These are phyloP conservation scores for Pyrenophora seminiperda DNA, from an alignment of 2,329 filamentous ascomycete genomes.

Conservation along the genomic window DNA sequence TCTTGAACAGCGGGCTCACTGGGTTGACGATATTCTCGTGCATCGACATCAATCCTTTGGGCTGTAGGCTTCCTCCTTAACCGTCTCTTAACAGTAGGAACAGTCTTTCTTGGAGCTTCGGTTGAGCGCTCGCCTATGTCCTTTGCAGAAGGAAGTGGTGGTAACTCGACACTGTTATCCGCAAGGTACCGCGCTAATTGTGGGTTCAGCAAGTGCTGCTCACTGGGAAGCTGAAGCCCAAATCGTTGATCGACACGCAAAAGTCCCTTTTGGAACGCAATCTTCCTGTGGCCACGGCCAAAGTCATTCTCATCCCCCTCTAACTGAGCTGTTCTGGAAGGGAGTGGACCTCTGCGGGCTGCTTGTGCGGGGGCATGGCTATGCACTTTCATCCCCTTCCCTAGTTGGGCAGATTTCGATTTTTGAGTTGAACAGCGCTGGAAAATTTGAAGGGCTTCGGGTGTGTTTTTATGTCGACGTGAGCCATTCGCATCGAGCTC, in stretches of 20 bases:
- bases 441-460: conserved; percentile 18
- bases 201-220: conserved; percentile 29
- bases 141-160: conserved; percentile 23
- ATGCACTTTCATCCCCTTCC: background rate
- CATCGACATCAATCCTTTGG: conserved; percentile 54
- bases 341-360: conserved; percentile 7
- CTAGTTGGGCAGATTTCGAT: conserved; percentile 3
- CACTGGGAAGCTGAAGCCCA: conserved; percentile 8
- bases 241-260: conserved; percentile 38
- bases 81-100: conserved; percentile 26
- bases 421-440: conserved; percentile 7
- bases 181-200: conserved; percentile 43
- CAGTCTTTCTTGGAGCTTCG: background rate
- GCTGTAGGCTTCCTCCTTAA: conserved; percentile 48
- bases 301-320: conserved; percentile 51
- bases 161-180: conserved; percentile 33
- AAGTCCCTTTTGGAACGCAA: conserved; percentile 47
- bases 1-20: conserved; percentile 40
- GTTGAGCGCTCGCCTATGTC: conserved; percentile 21
- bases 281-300: conserved; percentile 40
- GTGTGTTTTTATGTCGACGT: conserved; percentile 4
- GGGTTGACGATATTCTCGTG: conserved; percentile 54
- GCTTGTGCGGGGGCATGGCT: background rate
- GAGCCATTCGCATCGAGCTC: background rate
- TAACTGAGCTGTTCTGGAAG: conserved; percentile 48